Evolutionary conservation across 108 stramenopile species (phyloP), one percentile per base, ranked within the genome.

Genomic region (Cyclostephanos tholiformis): DNA sequence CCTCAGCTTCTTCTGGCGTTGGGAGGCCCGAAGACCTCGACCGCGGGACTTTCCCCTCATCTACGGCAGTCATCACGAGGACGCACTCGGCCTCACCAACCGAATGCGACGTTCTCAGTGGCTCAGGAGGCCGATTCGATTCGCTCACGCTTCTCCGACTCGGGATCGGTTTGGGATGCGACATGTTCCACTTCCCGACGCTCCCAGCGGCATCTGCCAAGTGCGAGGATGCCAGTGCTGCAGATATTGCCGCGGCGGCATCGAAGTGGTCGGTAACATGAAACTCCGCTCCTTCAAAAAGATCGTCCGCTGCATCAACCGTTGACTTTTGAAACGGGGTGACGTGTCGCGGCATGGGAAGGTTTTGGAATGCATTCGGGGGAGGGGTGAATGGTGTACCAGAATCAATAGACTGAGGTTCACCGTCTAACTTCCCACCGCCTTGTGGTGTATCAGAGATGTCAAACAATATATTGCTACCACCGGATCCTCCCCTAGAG

Each of bases 261-360:
- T 77, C 76, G 65, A 56, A 77, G 44, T 77, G 69, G 65, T 69
- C 64, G 13, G 68, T 70, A 0, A 77, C 76, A 50, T 77, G 69
- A 19, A 68, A 50, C n/a, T 61, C 43, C 55, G 63, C 51, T 23
- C 74, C 55, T 7, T 46, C 59, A 5, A 32, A 12, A 39, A 55
- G 36, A 25, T 32, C 66, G 25, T 23, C 65, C n/a, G 41, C 17
- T 14, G 17, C 50, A 26, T 27, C 32, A 35, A 29, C 25, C 49
- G 29, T 41, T 67, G 61, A 5, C 38, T 35, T 60, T 32, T 36
- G n/a, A 70, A 63, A 66, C 13, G 30, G 20, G 32, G 70, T 20
- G 23, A 65, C 29, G 20, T 63, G 26, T 60, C 79, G 74, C 44
- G 53, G 58, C 74, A 80, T 80, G 44, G 79, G 79, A 6, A 80